A percentile compares a stretch with the other conserved stretches of the same genome.
phyloP scores from a whole-genome alignment of 192 early-diverging fungal genomes.

The Spizellomyces punctatus region DNA sequence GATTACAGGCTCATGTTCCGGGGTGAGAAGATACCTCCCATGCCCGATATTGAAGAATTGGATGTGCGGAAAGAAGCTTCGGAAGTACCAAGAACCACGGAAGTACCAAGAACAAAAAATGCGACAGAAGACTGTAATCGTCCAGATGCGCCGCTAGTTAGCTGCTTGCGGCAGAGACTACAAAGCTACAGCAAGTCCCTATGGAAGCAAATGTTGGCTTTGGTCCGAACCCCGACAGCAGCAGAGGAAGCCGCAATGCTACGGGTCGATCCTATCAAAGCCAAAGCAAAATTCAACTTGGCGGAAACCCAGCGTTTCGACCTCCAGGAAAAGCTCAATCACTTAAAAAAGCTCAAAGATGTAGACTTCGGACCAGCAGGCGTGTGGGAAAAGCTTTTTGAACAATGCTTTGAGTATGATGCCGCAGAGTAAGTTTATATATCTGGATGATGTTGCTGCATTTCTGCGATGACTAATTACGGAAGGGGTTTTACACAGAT shows the following conservation, averaged over 20 bases:
- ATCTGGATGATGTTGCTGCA: no score
- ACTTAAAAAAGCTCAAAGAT: slow-evolving; percentile 54
- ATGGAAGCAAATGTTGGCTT: background rate
- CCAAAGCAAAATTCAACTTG: slow-evolving; percentile 18
- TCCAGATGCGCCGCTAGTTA: background rate
- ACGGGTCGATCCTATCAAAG: background rate
- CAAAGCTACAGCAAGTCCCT: background rate
- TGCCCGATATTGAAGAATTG: slow-evolving; percentile 6
- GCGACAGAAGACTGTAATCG: background rate
- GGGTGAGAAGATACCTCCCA: slow-evolving; percentile 17
- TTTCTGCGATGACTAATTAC: background rate
- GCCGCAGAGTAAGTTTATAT: slow-evolving; percentile 62
- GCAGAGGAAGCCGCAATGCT: background rate
- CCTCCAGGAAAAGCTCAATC: slow-evolving; percentile 27
- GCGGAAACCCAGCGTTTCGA: slow-evolving; percentile 35
- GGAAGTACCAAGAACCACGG: background rate
- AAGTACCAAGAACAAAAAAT: background rate
- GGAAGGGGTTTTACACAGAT: slow-evolving; percentile 17
- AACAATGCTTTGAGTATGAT: slow-evolving; percentile 71
- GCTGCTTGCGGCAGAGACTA: background rate
- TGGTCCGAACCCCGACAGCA: background rate
- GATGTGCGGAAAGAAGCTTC: background rate
- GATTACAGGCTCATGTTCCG: slow-evolving; percentile 23
- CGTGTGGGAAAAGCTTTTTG: slow-evolving; percentile 69
- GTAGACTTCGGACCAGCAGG: slow-evolving; percentile 74